Base-by-base conservation (phyloP, 192 early-diverging fungal genomes). In the Cladochytrium replicatum region DNA sequence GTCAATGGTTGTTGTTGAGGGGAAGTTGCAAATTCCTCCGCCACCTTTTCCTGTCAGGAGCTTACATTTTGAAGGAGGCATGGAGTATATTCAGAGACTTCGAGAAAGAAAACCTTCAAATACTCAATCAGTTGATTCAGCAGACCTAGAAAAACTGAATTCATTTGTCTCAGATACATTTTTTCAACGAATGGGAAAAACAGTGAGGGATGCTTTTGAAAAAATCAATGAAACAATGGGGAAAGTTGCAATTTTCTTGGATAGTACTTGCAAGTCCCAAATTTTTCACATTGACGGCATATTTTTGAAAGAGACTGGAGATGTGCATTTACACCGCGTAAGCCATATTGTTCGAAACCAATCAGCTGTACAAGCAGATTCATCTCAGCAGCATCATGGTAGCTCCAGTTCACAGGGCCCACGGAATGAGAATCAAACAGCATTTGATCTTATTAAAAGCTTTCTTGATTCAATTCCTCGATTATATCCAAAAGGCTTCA, bases 401-500 rank as follows among this genome's bases (percentile, higher is more conserved):
- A 4, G 50, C 37, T 11, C n/a, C n/a, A n/a, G n/a, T n/a, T n/a
- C n/a, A n/a, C n/a, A n/a, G n/a, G n/a, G 6, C 45, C 15, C 40
- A 58, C 6, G 6, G 25, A 61, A 57, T 44, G 25, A 25, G 26
- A 26, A 25, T 11, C 15, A 28, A 51, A 29, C 19, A 2, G 75
- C 72, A 45, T 75, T 84, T 44, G 81, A 83, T 46, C 57, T 93
- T 3, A 60, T 89, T 40, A 73, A 62, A 23, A 80, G 84, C 1
- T 77, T 78, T 59, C 58, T 93, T 11, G 80, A 84, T 32, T 65
- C 72, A 31, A 57, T 91, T 22, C 90, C 90, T 7, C 63, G 85
- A 4, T 60, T 82, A 8, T 64, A 73, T 43, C 86, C 85, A 27
- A 69, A 79, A 5, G 80, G 81, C 24, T 61, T 86, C 0, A 59